These are phyloP conservation scores for Paramecium octaurelia DNA, from an alignment of 73 alveolate species.

Conservation along the genomic window DNA sequence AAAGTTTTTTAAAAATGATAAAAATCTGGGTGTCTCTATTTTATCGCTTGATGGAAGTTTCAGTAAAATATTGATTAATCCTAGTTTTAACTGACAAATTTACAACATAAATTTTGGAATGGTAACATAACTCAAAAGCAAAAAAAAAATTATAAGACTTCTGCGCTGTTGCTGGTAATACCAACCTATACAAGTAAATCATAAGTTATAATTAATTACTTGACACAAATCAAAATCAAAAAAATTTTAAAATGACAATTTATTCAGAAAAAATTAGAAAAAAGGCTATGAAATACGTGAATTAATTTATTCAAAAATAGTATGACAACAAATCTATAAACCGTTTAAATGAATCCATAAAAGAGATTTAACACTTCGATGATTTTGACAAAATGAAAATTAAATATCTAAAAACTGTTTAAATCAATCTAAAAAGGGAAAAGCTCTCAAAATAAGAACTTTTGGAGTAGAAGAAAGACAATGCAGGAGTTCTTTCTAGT, in stretches of 20 bases:
- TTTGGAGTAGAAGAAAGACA: neutral
- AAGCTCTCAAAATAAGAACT: neutral
- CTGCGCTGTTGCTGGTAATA: neutral
- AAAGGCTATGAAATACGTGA: neutral
- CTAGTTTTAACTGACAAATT: neutral
- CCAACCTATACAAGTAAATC: neutral
- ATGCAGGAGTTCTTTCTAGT: neutral
- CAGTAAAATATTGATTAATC: neutral
- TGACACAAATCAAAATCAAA: neutral
- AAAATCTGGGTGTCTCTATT: neutral
- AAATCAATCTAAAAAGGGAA: neutral
- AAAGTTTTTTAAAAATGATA: neutral
- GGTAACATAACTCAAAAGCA: neutral
- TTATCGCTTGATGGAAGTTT: neutral
- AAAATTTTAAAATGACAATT: neutral
- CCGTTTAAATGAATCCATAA: no score
- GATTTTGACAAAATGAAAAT: neutral
- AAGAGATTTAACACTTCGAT: neutral
- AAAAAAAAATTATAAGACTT: neutral
- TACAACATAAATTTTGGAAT: neutral
- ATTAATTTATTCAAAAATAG: neutral
- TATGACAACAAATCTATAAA: neutral
- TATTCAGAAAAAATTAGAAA: neutral
- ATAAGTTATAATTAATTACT: neutral
- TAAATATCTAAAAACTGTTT: neutral